Conservation (phyloP, 805 yeast genomes). For the Tetrapisispora taiwanensis region DNA sequence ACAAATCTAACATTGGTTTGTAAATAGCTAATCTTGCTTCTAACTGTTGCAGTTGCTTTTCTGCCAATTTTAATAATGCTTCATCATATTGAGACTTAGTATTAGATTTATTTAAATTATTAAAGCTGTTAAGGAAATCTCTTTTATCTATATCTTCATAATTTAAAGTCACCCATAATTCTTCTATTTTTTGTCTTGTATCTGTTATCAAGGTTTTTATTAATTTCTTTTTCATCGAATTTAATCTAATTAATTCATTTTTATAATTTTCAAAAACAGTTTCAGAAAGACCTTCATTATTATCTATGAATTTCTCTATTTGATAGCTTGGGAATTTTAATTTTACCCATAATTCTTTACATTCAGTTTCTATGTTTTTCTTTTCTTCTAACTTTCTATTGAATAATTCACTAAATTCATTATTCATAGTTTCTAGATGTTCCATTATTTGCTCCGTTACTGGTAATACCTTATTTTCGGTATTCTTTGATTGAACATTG, state of each 20-base stretch:
- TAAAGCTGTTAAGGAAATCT: slow-evolving; percentile 34
- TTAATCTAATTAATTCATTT: slow-evolving; percentile 47
- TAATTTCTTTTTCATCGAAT: slow-evolving; percentile 48
- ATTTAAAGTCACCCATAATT: slow-evolving; percentile 53
- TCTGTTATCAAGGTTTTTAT: slow-evolving; percentile 60
- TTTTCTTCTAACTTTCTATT: slow-evolving; percentile 31
- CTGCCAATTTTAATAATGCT: slow-evolving; percentile 49
- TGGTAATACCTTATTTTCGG: neutral
- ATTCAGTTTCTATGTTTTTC: slow-evolving; percentile 29
- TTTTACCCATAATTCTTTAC: slow-evolving; percentile 46
- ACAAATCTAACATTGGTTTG: slow-evolving; percentile 46
- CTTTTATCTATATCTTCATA: slow-evolving; percentile 43
- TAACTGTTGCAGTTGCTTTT: slow-evolving; percentile 46
- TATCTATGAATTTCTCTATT: slow-evolving; percentile 32
- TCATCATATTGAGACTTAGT: slow-evolving; percentile 42
- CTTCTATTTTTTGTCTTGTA: slow-evolving; percentile 47
- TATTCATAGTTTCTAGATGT: slow-evolving; percentile 9
- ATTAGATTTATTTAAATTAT: slow-evolving; percentile 7
- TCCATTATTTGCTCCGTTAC: slow-evolving; percentile 6
- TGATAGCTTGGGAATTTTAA: slow-evolving; percentile 39
- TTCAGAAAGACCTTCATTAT: slow-evolving; percentile 40
- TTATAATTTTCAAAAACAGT: slow-evolving; percentile 41
- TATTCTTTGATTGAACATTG: neutral
- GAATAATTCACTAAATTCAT: slow-evolving; percentile 18
- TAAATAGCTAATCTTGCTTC: slow-evolving; percentile 40